These are phyloP conservation scores for Adenanthera pavonina DNA, from an alignment of 306 rosid species.

Conservation along the genomic window DNA sequence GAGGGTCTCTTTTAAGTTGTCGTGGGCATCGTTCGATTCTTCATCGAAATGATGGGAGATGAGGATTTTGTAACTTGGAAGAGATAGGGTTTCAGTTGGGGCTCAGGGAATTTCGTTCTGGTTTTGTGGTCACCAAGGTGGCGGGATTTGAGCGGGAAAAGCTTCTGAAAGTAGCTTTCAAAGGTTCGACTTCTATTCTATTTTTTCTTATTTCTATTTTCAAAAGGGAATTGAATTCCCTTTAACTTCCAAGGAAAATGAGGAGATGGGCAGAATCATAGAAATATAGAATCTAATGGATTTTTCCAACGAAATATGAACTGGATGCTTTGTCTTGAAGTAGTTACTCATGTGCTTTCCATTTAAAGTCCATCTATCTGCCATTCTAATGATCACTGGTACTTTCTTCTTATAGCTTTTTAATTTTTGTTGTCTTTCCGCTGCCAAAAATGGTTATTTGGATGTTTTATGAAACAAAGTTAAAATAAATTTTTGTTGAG, in stretches of 20 bases:
- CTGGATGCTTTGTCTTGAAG: constrained; percentile 30
- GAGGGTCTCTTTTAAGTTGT: constrained; percentile 59
- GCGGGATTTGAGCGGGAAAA: constrained; percentile 54
- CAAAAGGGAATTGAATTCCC: constrained; percentile 26
- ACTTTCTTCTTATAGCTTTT: constrained; percentile 18
- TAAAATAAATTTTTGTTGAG: constrained; percentile 23
- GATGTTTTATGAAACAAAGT: constrained; percentile 15
- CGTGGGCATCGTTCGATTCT: constrained; percentile 53
- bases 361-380: constrained; percentile 24
- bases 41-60: constrained; percentile 48
- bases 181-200: constrained; percentile 37
- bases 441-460: constrained; percentile 21
- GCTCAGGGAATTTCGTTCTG: constrained; percentile 31
- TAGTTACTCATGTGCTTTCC: constrained; percentile 4
- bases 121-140: constrained; percentile 14
- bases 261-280: constrained; percentile 37
- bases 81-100: constrained; percentile 18
- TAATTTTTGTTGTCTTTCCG: constrained; percentile 28
- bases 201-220: not conserved
- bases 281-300: constrained; percentile 19
- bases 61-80: constrained; percentile 32
- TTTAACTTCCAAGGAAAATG: constrained; percentile 42
- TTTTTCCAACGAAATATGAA: constrained; percentile 35
- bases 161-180: constrained; percentile 47
- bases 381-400: constrained; percentile 18